phyloP scores from a whole-genome alignment of 495 filamentous ascomycete genomes.

The Xylaria intraflava region DNA sequence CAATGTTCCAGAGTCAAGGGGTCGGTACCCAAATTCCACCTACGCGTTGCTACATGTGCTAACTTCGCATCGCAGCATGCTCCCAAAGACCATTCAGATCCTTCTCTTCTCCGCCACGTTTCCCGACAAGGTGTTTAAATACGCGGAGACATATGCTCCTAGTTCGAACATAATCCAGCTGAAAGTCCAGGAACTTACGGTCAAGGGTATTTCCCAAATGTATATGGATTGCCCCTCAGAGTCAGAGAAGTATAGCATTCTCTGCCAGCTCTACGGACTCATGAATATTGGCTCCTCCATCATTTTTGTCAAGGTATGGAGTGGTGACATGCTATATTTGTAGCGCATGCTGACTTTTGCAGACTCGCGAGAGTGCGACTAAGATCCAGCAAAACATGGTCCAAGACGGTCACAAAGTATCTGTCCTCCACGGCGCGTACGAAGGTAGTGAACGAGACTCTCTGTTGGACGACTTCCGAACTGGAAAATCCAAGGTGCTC shows the following conservation, averaged over 20 bases:
- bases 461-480: slow-evolving; percentile 83
- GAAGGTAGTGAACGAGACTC: slow-evolving; percentile 76
- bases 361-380: slow-evolving; percentile 74
- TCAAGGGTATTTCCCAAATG: slow-evolving; percentile 94
- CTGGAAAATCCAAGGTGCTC: slow-evolving; percentile 85
- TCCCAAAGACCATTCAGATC: slow-evolving; percentile 68
- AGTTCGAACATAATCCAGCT: slow-evolving; percentile 83
- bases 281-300: slow-evolving; percentile 96
- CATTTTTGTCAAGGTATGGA: slow-evolving; percentile 84
- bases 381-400: slow-evolving; percentile 82
- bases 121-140: slow-evolving; percentile 72
- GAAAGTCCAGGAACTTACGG: slow-evolving; percentile 82
- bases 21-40: slow-evolving; percentile 42
- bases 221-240: slow-evolving; percentile 85
- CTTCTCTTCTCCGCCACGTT: slow-evolving; percentile 97
- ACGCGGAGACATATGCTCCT: slow-evolving; percentile 73
- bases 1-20: slow-evolving; percentile 84
- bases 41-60: slow-evolving; percentile 15
- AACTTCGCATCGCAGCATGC: slow-evolving; percentile 42
- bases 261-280: slow-evolving; percentile 87
- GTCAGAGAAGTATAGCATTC: slow-evolving; percentile 74
- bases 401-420: slow-evolving; percentile 83
- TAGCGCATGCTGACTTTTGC: slow-evolving; percentile 17
- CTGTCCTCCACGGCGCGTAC: slow-evolving; percentile 76
- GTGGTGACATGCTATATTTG: not conserved